Conservation (phyloP, 2,329 filamentous ascomycete genomes). For the Aspergillus clavatus region DNA sequence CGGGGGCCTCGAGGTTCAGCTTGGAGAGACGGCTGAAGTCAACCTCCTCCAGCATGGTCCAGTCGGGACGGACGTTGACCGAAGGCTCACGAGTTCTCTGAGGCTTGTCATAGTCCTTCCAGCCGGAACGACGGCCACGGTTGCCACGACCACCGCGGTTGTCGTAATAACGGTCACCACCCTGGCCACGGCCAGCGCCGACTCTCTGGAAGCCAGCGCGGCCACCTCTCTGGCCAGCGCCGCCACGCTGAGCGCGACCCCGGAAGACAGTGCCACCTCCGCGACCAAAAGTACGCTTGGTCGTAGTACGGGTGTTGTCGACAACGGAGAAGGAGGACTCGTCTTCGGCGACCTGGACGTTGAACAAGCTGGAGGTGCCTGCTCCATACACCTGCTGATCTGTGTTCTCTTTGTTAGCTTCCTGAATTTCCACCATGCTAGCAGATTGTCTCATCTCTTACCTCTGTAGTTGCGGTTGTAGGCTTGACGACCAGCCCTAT, state of each 20-base stretch:
- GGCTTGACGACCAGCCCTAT: slow-evolving; percentile 73
- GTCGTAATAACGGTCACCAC: slow-evolving; percentile 62
- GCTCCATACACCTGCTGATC: slow-evolving; percentile 97
- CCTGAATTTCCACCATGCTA: neutral
- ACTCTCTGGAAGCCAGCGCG: slow-evolving; percentile 70
- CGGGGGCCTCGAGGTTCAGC: slow-evolving; percentile 90
- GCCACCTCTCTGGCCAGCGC: slow-evolving; percentile 65
- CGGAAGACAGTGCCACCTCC: slow-evolving; percentile 88
- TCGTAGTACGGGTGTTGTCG: slow-evolving; percentile 83
- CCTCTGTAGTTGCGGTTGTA: slow-evolving; percentile 93
- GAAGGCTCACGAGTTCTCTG: slow-evolving; percentile 92
- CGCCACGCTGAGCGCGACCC: slow-evolving; percentile 70
- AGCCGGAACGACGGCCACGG: slow-evolving; percentile 82
- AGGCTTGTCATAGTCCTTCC: slow-evolving; percentile 99
- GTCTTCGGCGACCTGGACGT: slow-evolving; percentile 86
- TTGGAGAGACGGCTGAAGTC: slow-evolving; percentile 94
- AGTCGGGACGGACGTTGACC: slow-evolving; percentile 93
- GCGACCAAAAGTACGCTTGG: slow-evolving; percentile 76
- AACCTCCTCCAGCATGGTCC: slow-evolving; percentile 95
- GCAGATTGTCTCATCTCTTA: slow-evolving; percentile 37
- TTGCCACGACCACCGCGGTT: slow-evolving; percentile 65
- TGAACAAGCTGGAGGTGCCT: slow-evolving; percentile 79
- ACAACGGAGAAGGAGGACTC: slow-evolving; percentile 97
- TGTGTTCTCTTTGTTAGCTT: slow-evolving; percentile 34
- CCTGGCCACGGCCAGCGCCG: slow-evolving; percentile 63